Base-by-base conservation (phyloP, 495 filamentous ascomycete species). In the Durotheca rogersii region DNA sequence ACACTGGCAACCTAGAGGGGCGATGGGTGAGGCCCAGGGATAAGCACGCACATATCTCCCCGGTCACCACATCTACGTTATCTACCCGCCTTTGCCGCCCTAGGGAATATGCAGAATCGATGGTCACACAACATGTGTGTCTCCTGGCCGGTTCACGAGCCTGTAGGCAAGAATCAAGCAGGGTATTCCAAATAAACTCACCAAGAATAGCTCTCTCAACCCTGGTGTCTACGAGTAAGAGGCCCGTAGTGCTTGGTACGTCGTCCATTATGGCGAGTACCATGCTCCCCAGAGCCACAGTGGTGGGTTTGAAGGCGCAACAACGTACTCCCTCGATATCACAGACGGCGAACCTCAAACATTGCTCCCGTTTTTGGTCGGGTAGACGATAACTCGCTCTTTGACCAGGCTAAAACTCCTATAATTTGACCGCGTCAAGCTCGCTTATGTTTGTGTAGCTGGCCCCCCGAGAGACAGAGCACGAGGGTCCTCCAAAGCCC, bases 41-140 rank as follows among this genome's bases (percentile, higher is more conserved):
- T n/a, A 30, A 32, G 32, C 14, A 40, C 40, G 23, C 15, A 49
- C 17, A 35, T 27, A 40, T 41, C 17, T 39, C 19, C 19, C 45
- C 49, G 44, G 49, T 25, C 27, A 36, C 23, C 23, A 17, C 39
- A 7, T 21, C 39, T 35, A 44, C 27, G 33, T 11, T 31, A 36
- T 43, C 35, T 20, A 37, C 21, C 49, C 44, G 56, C 56, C 16
- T 53, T 48, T 53, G 43, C 55, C 43, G 38, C 49, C 20, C 37
- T 19, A 47, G 50, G 49, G 42, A 40, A 45, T 30, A 14, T 58
- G 46, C 56, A 53, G 56, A 47, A 58, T 58, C 56, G 50, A 40
- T 27, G 23, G 56, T 58, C 23, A 27, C 49, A 58, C 56, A 46
- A 29, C 56, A 53, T 58, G 37, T 53, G 39, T 35, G 31, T 40